Percentiles rank a stretch among this genome's conserved stretches.
Evolutionary conservation across 108 stramenopile genomes (phyloP).

Genomic region (Epithemia pelagica): DNA sequence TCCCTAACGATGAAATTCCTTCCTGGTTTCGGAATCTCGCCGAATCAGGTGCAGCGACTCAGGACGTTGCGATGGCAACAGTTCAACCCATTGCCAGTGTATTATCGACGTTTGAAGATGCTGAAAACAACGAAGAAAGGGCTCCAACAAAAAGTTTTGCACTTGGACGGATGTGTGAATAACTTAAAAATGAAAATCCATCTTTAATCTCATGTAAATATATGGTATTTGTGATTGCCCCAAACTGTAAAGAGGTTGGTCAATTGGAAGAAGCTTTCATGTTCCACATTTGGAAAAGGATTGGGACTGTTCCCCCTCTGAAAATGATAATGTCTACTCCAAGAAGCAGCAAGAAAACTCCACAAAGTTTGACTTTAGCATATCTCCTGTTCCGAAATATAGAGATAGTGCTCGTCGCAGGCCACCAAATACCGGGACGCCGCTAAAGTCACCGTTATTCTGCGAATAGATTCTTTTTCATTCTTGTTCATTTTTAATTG

Average conservation of each 20-base stretch:
- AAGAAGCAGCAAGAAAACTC: too few relatives aligned
- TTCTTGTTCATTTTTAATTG: neutral
- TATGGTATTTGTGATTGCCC: too few relatives aligned
- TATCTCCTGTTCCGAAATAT: neutral
- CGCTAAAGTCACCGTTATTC: neutral
- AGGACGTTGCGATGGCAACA: constrained; percentile 39
- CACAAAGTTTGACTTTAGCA: too few relatives aligned
- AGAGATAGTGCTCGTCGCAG: neutral
- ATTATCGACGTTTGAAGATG: constrained; percentile 1
- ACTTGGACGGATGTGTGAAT: neutral
- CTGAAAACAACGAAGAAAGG: neutral
- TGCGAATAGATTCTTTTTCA: neutral
- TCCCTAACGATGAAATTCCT: constrained; percentile 70
- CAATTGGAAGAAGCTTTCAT: too few relatives aligned
- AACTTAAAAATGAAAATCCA: too few relatives aligned
- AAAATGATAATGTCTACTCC: too few relatives aligned
- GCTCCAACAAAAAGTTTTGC: neutral
- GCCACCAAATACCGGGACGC: neutral
- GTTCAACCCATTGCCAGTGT: constrained; percentile 16
- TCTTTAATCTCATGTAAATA: neutral
- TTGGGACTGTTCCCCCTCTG: too few relatives aligned
- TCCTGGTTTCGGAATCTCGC: constrained; percentile 75
- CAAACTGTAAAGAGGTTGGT: too few relatives aligned
- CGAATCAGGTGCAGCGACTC: constrained; percentile 53
- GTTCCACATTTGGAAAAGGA: too few relatives aligned